These are phyloP conservation scores for Wallemia hederae DNA, from an alignment of 1,284 basidiomycete genomes.

Conservation along the genomic window DNA sequence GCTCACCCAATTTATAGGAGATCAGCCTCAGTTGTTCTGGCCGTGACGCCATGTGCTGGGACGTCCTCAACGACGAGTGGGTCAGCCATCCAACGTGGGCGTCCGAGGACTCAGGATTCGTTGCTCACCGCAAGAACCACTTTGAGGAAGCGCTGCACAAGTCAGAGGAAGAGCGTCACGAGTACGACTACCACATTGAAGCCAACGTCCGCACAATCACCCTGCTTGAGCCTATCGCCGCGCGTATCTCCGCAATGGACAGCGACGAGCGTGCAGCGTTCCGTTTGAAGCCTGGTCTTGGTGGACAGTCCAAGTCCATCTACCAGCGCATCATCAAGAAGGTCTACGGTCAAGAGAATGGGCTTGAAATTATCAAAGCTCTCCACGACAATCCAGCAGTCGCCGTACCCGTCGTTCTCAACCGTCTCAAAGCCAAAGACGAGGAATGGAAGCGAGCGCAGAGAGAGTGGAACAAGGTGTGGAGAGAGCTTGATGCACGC, in stretches of 20 bases:
- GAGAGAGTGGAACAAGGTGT: conserved; percentile 86
- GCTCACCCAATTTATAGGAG: conserved; percentile 27
- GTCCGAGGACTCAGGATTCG: conserved; percentile 75
- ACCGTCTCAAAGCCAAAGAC: conserved; percentile 73
- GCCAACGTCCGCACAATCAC: conserved; percentile 74
- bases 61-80: conserved; percentile 86
- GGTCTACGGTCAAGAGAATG: conserved; percentile 58
- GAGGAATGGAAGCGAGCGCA: conserved; percentile 90
- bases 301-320: conserved; percentile 57
- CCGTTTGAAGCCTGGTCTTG: conserved; percentile 62
- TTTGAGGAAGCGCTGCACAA: conserved; percentile 91
- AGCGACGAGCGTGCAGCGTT: conserved; percentile 58
- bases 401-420: conserved; percentile 71
- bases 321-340: conserved; percentile 87
- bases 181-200: conserved; percentile 91
- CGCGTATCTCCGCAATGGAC: conserved; percentile 65
- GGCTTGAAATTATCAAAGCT: conserved; percentile 58
- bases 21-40: conserved; percentile 71
- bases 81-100: conserved; percentile 95
- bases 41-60: conserved; percentile 78
- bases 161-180: conserved; percentile 91
- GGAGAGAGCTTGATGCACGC: conserved; percentile 85
- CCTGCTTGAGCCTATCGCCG: conserved; percentile 62
- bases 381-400: conserved; percentile 75
- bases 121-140: conserved; percentile 84